Evolutionary conservation across 2,329 filamentous ascomycete species (phyloP).

Genomic region (Diplodia intermedia): DNA sequence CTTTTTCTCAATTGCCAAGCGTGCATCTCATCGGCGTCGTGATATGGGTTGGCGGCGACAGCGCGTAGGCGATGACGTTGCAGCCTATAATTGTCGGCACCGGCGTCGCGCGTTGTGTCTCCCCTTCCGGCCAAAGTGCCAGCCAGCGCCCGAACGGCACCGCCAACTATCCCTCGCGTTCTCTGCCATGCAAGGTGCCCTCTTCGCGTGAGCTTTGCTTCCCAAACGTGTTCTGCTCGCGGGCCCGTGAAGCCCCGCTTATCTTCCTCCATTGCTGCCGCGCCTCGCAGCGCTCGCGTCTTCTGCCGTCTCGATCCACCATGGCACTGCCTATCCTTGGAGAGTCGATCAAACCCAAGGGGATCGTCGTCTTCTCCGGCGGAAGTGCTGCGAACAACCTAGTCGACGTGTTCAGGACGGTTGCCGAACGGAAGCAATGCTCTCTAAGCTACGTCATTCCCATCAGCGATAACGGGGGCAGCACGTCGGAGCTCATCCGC

Average conservation of each 20-base stretch:
- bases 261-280: neutral
- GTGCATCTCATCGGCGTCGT: neutral
- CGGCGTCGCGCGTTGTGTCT: constrained; percentile 3
- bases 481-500: constrained; percentile 89
- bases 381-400: constrained; percentile 94
- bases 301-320: neutral
- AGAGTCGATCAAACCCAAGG: constrained; percentile 46
- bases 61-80: constrained; percentile 15
- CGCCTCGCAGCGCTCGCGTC: neutral
- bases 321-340: constrained; percentile 34
- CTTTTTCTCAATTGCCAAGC: neutral
- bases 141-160: constrained; percentile 10
- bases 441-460: constrained; percentile 86
- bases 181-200: constrained; percentile 9
- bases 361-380: constrained; percentile 87
- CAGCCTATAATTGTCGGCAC: constrained; percentile 17
- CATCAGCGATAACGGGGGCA: constrained; percentile 95
- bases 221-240: neutral
- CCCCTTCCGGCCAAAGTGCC: constrained; percentile 4
- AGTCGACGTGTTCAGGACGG: constrained; percentile 81
- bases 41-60: neutral
- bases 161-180: neutral
- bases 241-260: constrained; percentile 16
- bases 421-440: constrained; percentile 68
- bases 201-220: neutral